phyloP scores from a whole-genome alignment of 768 basidiomycete genomes.

The Coprinopsis cinerea region DNA sequence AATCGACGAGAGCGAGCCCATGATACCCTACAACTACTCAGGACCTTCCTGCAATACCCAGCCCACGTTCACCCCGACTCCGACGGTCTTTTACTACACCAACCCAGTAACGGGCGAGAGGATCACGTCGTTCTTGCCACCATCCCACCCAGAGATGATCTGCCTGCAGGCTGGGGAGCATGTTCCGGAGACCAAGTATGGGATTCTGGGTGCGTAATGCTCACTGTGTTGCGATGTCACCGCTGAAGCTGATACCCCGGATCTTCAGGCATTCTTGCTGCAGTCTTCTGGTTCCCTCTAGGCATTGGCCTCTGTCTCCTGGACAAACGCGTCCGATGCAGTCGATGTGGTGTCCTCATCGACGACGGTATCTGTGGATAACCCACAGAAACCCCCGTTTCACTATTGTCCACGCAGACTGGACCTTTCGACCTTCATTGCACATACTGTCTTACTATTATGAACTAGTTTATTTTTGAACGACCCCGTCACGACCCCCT shows the following conservation, averaged over 20 bases:
- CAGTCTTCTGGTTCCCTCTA: conserved; percentile 82
- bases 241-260: conserved; percentile 4
- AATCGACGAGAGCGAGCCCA: conserved; percentile 7
- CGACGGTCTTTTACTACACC: conserved; percentile 62
- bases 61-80: conserved; percentile 31
- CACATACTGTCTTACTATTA: too few species aligned
- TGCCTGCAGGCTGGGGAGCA: conserved; percentile 79
- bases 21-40: conserved; percentile 14
- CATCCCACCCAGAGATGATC: conserved; percentile 77
- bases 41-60: conserved; percentile 24
- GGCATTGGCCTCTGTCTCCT: conserved; percentile 75
- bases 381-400: too few species aligned
- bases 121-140: conserved; percentile 61
- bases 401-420: neutral
- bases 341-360: conserved; percentile 39
- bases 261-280: conserved; percentile 72
- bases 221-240: neutral
- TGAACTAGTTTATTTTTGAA: neutral
- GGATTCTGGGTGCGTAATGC: conserved; percentile 54
- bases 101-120: conserved; percentile 55
- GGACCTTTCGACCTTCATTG: neutral
- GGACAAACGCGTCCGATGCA: conserved; percentile 65
- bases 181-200: conserved; percentile 54
- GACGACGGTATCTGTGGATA: conserved; percentile 39
- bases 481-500: neutral